Percentiles rank a stretch among this genome's conserved stretches.
Evolutionary conservation across 257 asterid species (phyloP).

Genomic region (Capsicum baccatum): DNA sequence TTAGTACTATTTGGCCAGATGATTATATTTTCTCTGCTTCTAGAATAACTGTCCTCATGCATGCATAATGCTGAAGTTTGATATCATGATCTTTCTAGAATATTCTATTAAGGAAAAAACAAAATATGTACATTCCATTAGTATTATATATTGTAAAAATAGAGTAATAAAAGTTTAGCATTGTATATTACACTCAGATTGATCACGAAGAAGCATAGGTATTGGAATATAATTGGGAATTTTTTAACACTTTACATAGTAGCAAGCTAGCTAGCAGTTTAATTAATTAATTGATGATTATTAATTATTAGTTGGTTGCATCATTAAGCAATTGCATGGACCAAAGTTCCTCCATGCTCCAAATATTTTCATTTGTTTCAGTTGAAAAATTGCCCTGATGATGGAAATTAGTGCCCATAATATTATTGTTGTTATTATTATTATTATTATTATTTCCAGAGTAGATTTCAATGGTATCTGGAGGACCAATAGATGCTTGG

Average conservation of each 20-base stretch:
- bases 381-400: slow-evolving; percentile 59
- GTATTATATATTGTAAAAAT: background rate
- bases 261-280: background rate
- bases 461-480: slow-evolving; percentile 63
- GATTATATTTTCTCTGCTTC: no score
- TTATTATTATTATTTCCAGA: slow-evolving; percentile 43
- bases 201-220: background rate
- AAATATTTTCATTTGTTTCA: slow-evolving; percentile 64
- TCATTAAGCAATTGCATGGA: slow-evolving; percentile 77
- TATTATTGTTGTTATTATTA: background rate
- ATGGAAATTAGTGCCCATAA: slow-evolving; percentile 43
- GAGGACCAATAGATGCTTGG: slow-evolving; percentile 53
- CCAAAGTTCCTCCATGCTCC: slow-evolving; percentile 97
- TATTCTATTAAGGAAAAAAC: background rate
- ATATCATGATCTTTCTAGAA: background rate
- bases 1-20: no score
- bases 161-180: background rate
- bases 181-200: background rate
- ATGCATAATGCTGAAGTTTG: no score
- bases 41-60: no score
- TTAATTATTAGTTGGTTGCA: slow-evolving; percentile 38
- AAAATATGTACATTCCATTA: background rate
- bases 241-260: background rate
- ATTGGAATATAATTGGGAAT: background rate
- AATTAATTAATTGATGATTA: background rate